These are phyloP conservation scores for Brassica balearica DNA, from an alignment of 441 rosid species.

Conservation along the genomic window DNA sequence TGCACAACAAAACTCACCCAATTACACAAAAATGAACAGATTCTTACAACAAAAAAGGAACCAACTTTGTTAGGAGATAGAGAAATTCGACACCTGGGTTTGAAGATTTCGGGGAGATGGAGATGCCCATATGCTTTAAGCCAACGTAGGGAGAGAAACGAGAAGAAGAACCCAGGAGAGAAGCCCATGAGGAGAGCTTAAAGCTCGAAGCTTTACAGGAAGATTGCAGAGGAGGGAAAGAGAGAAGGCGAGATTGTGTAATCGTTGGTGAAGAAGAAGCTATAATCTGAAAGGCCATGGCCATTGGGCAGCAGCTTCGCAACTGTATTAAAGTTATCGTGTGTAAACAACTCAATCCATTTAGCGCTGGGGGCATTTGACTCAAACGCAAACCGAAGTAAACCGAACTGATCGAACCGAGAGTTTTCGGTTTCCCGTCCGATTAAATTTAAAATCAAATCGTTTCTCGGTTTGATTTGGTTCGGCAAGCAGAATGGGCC, in stretches of 20 bases:
- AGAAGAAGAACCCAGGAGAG: slow-evolving; percentile 50
- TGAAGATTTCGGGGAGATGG: slow-evolving; percentile 52
- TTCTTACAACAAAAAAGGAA: background rate
- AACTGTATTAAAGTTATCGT: slow-evolving; percentile 17
- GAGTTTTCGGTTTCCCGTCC: background rate
- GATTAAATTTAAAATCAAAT: too few species aligned
- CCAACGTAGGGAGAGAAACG: slow-evolving; percentile 66
- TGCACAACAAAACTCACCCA: slow-evolving; percentile 41
- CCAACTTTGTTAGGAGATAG: background rate
- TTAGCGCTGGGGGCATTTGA: background rate
- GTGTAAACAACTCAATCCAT: slow-evolving; percentile 25
- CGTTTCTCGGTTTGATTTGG: too few species aligned
- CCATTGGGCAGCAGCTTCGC: slow-evolving; percentile 37
- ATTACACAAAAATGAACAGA: slow-evolving; percentile 4
- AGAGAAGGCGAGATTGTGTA: slow-evolving; percentile 44
- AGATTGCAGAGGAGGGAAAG: background rate
- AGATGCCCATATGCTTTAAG: slow-evolving; percentile 66
- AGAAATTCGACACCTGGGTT: slow-evolving; percentile 47
- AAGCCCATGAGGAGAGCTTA: slow-evolving; percentile 41
- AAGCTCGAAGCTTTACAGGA: slow-evolving; percentile 41
- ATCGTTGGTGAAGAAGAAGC: slow-evolving; percentile 44
- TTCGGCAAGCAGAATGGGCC: background rate
- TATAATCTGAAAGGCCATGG: slow-evolving; percentile 61
- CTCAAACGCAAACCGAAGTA: background rate
- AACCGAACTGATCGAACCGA: background rate